Conservation (phyloP, 352 stramenopile genomes). For the Phytophthora agathidicida region DNA sequence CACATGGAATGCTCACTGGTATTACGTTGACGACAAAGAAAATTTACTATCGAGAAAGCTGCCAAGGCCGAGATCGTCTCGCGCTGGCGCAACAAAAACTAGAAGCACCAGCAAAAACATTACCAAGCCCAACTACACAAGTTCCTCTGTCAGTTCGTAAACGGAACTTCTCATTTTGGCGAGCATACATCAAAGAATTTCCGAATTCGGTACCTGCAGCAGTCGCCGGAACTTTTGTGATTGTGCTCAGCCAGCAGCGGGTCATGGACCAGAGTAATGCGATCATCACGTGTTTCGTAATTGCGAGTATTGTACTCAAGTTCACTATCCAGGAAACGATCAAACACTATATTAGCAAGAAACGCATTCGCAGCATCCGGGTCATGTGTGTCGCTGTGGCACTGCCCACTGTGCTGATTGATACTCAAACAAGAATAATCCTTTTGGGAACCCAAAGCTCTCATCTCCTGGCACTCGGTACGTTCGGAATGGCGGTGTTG, state of each 20-base stretch:
- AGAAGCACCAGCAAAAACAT: background rate
- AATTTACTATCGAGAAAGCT: conserved; percentile 20
- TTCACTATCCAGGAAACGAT: conserved; percentile 39
- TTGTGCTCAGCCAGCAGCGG: conserved; percentile 19
- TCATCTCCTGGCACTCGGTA: conserved; percentile 17
- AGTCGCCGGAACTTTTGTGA: conserved; percentile 27
- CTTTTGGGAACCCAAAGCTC: conserved; percentile 33
- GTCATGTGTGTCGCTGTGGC: conserved; percentile 42
- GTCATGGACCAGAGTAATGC: conserved; percentile 5
- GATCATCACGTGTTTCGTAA: conserved; percentile 18
- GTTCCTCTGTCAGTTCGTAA: background rate
- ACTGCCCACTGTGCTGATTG: conserved; percentile 45
- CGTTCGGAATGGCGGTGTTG: conserved; percentile 33
- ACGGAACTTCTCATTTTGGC: conserved; percentile 9
- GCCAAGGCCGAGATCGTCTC: conserved; percentile 13
- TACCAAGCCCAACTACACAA: background rate
- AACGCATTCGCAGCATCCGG: conserved; percentile 28
- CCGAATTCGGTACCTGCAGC: conserved; percentile 18
- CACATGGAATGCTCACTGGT: conserved; percentile 11
- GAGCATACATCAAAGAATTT: conserved; percentile 12
- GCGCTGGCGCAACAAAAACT: background rate
- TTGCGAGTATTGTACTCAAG: conserved; percentile 36
- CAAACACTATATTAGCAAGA: conserved; percentile 34
- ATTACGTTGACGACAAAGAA: conserved; percentile 8
- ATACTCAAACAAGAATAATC: conserved; percentile 47